Base-by-base conservation (phyloP, 2,329 filamentous ascomycete species). In the Epichloe aotearoae region DNA sequence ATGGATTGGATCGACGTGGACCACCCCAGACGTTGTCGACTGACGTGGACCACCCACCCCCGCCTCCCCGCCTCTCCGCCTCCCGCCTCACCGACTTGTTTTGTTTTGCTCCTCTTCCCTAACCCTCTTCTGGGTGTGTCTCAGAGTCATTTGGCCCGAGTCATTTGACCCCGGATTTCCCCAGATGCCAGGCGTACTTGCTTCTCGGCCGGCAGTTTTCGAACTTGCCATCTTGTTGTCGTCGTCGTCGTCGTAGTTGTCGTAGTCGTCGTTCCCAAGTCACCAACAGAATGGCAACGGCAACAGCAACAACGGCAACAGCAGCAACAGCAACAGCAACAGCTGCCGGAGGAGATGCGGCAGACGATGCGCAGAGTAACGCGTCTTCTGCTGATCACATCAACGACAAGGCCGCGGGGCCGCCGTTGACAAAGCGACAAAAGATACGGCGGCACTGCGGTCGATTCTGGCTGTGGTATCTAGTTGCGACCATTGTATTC, bases 401-500 rank as follows among this genome's bases (percentile, higher is more conserved):
- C 5, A 46, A 42, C 17, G 52, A 54, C 15, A 54, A 54, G 47
- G n/a, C 40, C 4, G 36, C 50, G 7, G 23, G 47, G 10, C 19
- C 43, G 19, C n/a, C 34, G 2, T 33, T 42, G 7, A 41, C 56
- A 12, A 63, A 66, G 55, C 63, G 59, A 52, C 60, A 73, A 51
- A 71, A 68, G 52, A 15, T 57, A 46, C 70, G 66, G 51, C 58
- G 58, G 1, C 73, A 75, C 56, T 70, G 66, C 51, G 58, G 61
- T n/a, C 61, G 65, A 33, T 73, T 70, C 52, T 70, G 68, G 62
- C 68, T 66, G 61, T 66, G 67, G 61, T 73, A 75, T 56, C 46
- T 72, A 3, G 58, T 71, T n/a, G 69, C 57, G 15, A 48, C 62
- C 12, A 56, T 72, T 34, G 59, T 73, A 30, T 63, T 74, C 5